Conservation (phyloP, 345 rosid genomes). For the Citrus cavaleriei region DNA sequence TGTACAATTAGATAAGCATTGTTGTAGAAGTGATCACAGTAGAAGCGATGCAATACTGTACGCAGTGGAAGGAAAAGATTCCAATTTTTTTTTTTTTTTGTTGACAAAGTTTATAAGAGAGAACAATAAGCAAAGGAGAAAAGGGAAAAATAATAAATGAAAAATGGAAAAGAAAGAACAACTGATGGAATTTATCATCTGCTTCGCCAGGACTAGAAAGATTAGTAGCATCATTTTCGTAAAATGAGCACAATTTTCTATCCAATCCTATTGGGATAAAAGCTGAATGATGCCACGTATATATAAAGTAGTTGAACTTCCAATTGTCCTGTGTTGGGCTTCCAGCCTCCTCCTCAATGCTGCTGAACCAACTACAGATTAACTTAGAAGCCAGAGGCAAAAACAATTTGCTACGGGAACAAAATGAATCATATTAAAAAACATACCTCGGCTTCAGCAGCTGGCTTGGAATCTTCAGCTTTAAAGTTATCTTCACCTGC, state of each 20-base stretch:
- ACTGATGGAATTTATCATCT: conserved; percentile 20
- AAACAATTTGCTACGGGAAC: neutral
- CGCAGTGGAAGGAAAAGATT: neutral
- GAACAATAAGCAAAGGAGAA: conserved; percentile 13
- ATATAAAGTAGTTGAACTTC: conserved; percentile 13
- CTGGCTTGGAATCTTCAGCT: conserved; percentile 68
- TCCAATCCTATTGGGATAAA: conserved; percentile 24
- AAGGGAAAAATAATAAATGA: neutral
- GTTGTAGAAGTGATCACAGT: neutral
- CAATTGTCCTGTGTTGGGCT: conserved; percentile 6
- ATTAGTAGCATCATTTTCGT: conserved; percentile 6
- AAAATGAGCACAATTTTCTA: conserved; percentile 13
- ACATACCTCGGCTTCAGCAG: conserved; percentile 58
- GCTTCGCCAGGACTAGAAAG: conserved; percentile 13
- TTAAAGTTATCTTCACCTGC: conserved; percentile 78
- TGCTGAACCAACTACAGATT: conserved; percentile 16
- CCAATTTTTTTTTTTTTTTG: neutral
- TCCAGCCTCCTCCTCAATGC: conserved; percentile 25
- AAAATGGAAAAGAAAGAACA: conserved; percentile 1
- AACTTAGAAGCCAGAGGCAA: neutral
- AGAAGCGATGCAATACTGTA: neutral
- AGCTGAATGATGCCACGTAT: conserved; percentile 21
- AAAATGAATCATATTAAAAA: neutral
- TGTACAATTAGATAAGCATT: neutral
- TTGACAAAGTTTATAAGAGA: conserved; percentile 2